Conservation (phyloP, 495 filamentous ascomycete genomes). For the Baudoinia panamericana region DNA sequence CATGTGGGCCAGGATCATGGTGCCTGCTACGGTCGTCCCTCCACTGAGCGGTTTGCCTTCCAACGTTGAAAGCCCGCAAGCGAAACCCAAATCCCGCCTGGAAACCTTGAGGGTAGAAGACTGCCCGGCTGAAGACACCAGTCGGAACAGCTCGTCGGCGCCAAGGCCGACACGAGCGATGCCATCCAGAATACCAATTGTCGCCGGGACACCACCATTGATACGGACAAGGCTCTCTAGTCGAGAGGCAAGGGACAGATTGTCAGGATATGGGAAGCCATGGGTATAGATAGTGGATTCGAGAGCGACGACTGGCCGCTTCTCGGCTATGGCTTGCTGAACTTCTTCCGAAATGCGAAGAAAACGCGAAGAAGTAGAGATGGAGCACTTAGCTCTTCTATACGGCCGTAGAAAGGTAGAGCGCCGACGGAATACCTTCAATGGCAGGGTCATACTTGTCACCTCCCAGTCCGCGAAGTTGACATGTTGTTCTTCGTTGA, state of each 20-base stretch:
- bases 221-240: constrained; percentile 65
- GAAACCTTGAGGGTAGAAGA: constrained; percentile 66
- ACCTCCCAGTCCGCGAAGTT: too few relatives aligned
- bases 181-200: constrained; percentile 72
- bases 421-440: too few relatives aligned
- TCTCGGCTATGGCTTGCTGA: constrained; percentile 54
- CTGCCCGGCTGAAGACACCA: constrained; percentile 52
- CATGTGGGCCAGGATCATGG: constrained; percentile 75
- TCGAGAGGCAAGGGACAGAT: constrained; percentile 51
- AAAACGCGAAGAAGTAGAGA: constrained; percentile 37
- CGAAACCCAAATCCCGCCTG: constrained; percentile 68
- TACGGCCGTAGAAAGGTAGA: too few relatives aligned
- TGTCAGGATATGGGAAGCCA: constrained; percentile 77
- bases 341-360: constrained; percentile 75
- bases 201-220: constrained; percentile 82
- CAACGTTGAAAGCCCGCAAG: constrained; percentile 55
- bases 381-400: constrained; percentile 14
- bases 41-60: constrained; percentile 58
- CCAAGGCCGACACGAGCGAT: constrained; percentile 66
- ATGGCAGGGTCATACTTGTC: too few relatives aligned
- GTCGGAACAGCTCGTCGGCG: constrained; percentile 51
- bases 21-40: constrained; percentile 85
- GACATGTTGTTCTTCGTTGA: too few relatives aligned
- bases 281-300: constrained; percentile 86
- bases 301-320: constrained; percentile 69